A percentile compares a stretch with the other conserved stretches of the same genome.
Conservation (phyloP, 345 rosid species). For the Citrus glauca region DNA sequence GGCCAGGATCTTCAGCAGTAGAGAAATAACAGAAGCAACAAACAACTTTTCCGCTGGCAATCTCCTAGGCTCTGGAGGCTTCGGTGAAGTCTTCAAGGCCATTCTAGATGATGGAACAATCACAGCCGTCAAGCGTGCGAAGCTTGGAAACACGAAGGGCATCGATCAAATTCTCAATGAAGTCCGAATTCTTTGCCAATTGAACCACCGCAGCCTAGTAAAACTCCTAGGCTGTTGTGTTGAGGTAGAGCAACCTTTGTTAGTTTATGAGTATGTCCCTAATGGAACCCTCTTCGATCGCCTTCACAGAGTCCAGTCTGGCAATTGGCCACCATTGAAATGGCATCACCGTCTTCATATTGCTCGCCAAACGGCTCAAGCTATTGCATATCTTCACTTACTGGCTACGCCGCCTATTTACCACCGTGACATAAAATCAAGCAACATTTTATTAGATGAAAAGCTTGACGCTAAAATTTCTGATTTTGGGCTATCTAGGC, state of each 20-base stretch:
- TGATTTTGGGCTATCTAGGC: constrained; percentile 53
- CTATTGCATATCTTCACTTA: constrained; percentile 43
- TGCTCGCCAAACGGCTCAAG: constrained; percentile 36
- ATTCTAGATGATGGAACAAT: constrained; percentile 36
- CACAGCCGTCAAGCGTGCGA: constrained; percentile 50
- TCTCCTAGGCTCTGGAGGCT: constrained; percentile 45
- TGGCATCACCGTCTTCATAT: constrained; percentile 38
- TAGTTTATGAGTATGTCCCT: constrained; percentile 41
- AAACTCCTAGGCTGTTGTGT: constrained; percentile 49
- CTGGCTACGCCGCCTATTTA: constrained; percentile 42
- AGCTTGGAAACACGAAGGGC: constrained; percentile 46
- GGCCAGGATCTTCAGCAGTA: constrained; percentile 34
- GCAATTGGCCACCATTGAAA: constrained; percentile 8
- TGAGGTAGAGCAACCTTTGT: constrained; percentile 43
- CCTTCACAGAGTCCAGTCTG: constrained; percentile 9
- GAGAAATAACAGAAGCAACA: constrained; percentile 39
- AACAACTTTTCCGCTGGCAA: constrained; percentile 37
- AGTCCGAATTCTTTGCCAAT: constrained; percentile 52
- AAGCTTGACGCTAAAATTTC: constrained; percentile 41
- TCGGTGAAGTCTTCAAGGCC: constrained; percentile 48
- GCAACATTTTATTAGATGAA: constrained; percentile 48
- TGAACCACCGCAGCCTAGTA: constrained; percentile 46
- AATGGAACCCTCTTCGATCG: constrained; percentile 43
- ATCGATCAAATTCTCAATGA: constrained; percentile 50
- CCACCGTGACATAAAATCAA: constrained; percentile 50